phyloP scores from a whole-genome alignment of 2,329 filamentous ascomycete species.

The Fusarium pseudoanthophilum region DNA sequence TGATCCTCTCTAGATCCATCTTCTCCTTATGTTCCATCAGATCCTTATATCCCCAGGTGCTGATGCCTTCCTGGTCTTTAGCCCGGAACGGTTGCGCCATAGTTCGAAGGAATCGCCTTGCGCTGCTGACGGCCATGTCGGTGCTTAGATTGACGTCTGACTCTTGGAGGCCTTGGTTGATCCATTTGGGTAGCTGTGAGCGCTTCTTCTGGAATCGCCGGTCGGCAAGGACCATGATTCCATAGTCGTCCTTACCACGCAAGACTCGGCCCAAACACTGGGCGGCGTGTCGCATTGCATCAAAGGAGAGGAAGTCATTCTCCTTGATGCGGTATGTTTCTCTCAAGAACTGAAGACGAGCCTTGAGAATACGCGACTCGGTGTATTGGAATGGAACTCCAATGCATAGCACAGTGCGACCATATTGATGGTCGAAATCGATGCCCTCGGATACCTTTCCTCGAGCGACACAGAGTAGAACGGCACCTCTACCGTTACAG shows the following conservation, averaged over 20 bases:
- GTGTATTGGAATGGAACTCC: conserved; percentile 99
- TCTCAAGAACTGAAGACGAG: conserved; percentile 91
- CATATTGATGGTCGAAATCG: conserved; percentile 99
- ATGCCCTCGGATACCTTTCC: conserved; percentile 98
- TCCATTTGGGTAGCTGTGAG: conserved; percentile 94
- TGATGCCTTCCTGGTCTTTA: conserved; percentile 89
- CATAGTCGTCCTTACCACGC: conserved; percentile 97
- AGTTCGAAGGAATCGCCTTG: conserved; percentile 86
- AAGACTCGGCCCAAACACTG: conserved; percentile 96
- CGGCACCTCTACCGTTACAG: conserved; percentile 93
- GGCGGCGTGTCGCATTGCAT: conserved; percentile 98
- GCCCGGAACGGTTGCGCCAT: conserved; percentile 92
- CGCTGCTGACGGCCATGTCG: conserved; percentile 91
- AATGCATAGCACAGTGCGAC: conserved; percentile 93
- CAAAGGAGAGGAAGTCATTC: conserved; percentile 97
- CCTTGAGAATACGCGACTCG: conserved; percentile 95
- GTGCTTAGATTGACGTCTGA: conserved; percentile 91
- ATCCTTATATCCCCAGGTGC: conserved; percentile 87
- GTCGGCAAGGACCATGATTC: conserved; percentile 99
- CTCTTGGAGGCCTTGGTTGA: conserved; percentile 86
- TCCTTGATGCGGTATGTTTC: conserved; percentile 97
- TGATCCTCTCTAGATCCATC: conserved; percentile 74
- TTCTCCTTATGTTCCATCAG: conserved; percentile 82
- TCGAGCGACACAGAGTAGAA: conserved; percentile 93
- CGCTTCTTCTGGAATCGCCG: conserved; percentile 93